Conservation (phyloP, 2,329 filamentous ascomycete genomes). For the Monilinia polystroma region DNA sequence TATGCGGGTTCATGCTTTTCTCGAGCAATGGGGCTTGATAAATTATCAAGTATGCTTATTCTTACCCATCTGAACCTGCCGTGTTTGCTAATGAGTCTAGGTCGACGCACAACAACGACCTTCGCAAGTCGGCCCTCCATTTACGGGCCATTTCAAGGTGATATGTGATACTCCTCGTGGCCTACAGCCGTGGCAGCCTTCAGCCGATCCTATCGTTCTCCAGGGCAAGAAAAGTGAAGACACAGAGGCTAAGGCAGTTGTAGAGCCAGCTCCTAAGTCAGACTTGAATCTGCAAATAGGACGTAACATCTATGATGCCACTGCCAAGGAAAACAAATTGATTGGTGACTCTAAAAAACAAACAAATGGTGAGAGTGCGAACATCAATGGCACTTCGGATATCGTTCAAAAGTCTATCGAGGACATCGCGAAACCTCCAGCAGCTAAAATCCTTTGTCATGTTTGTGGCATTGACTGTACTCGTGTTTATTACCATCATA, state of each 20-base stretch:
- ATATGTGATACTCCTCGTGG: slow-evolving; percentile 94
- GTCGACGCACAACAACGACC: slow-evolving; percentile 94
- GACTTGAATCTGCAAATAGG: slow-evolving; percentile 91
- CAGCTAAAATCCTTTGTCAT: slow-evolving; percentile 76
- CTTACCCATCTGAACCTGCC: neutral
- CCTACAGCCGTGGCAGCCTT: slow-evolving; percentile 91
- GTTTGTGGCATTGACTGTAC: slow-evolving; percentile 91
- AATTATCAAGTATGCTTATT: slow-evolving; percentile 80
- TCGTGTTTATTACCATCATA: slow-evolving; percentile 66
- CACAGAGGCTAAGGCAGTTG: slow-evolving; percentile 55
- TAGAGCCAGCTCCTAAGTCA: slow-evolving; percentile 65
- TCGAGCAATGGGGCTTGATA: slow-evolving; percentile 98
- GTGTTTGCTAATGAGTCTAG: slow-evolving; percentile 50
- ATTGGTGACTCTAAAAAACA: slow-evolving; percentile 66
- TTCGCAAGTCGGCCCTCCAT: slow-evolving; percentile 92
- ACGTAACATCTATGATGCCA: slow-evolving; percentile 93
- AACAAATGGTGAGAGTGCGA: slow-evolving; percentile 67
- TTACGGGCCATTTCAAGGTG: slow-evolving; percentile 95
- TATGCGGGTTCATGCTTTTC: slow-evolving; percentile 96
- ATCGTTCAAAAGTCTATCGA: slow-evolving; percentile 47
- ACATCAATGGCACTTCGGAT: slow-evolving; percentile 61
- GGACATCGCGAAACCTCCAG: slow-evolving; percentile 63
- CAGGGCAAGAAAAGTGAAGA: slow-evolving; percentile 58
- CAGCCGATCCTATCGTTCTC: slow-evolving; percentile 68
- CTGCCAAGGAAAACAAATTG: slow-evolving; percentile 69